Base-by-base conservation (phyloP, 208 protist genomes). In the Lotmaria passim region DNA sequence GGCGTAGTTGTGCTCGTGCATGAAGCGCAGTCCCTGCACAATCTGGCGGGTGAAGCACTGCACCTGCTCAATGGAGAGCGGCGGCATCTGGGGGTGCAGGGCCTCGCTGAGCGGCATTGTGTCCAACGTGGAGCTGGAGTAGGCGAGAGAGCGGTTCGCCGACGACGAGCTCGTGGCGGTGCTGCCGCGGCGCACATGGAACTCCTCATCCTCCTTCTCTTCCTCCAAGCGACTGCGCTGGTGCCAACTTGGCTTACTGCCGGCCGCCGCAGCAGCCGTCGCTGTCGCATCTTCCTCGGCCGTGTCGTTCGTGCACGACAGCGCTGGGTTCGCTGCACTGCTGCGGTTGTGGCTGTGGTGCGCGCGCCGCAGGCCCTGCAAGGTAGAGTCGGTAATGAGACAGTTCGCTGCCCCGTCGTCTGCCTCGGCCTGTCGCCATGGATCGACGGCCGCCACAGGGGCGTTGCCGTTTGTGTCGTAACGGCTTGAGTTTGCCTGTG, bases 1-100 rank as follows among this genome's bases (percentile, higher is more conserved):
- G n/a, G 86, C 90, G 63, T 96, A 94, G 48, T 79, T 60, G 72
- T 96, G 74, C 12, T 56, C 28, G 75, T 97, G 94, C 39, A 98
- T 65, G 69, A 97, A 98, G 43, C 68, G 48, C 8, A 98, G 67
- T 10, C 87, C 94, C 33, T 75, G 52, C 12, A 97, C 64, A 8
- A 94, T 88, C 66, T 98, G 85, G 7, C 43, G 57, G 2, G 81
- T 85, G 56, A 94, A 91, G 33, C 79, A 78, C 55, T 84, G 83
- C 11, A 93, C 79, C 65, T 94, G 82, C 21, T 75, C 55, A 34
- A 96, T 81, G 1, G 86, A 73, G 38, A 95, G 79, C 26, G 75
- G 64, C 21, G 73, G 70, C 79, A 86, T 88, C 50, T 83, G 69
- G 8, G 77, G 78, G 15, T 69, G 69, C 43, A 79, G 53, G 30